Evolutionary conservation across 2,329 filamentous ascomycete genomes (phyloP).

Genomic region (Xylaria sp.): DNA sequence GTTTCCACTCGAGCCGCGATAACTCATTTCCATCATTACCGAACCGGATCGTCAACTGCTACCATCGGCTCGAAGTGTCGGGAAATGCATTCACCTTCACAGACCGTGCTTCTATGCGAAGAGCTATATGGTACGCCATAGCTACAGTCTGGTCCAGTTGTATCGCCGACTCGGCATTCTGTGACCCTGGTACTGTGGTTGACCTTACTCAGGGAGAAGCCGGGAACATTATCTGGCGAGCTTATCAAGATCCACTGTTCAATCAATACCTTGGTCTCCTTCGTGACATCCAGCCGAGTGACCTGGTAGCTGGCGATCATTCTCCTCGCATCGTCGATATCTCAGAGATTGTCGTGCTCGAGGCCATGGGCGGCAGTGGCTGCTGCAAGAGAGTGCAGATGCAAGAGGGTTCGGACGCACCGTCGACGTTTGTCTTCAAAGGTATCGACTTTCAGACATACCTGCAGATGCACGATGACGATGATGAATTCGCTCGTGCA

Average conservation of each 20-base stretch:
- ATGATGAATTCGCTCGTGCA: neutral
- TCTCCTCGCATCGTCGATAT: no score
- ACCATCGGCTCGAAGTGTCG: neutral
- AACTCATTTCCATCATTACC: neutral
- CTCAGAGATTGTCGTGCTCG: no score
- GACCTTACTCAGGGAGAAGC: neutral
- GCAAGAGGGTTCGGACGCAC: neutral
- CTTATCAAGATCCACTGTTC: no score
- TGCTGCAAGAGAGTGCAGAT: no score
- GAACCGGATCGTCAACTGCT: neutral
- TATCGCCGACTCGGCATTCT: neutral
- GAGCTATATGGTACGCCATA: neutral
- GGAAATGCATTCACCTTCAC: neutral
- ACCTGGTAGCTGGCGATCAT: no score
- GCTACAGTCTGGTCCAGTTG: neutral
- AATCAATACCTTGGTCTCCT: no score
- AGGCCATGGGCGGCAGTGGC: no score
- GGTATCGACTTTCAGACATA: neutral
- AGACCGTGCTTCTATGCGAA: neutral
- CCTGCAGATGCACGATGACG: neutral
- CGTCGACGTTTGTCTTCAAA: neutral
- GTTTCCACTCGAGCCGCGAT: neutral
- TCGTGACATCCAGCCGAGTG: no score
- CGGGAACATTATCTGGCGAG: no score
- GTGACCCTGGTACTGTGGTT: neutral